Percentiles rank a stretch among this genome's conserved stretches.
These are phyloP conservation scores for Moringa oleifera DNA, from an alignment of 345 rosid genomes.

Conservation along the genomic window DNA sequence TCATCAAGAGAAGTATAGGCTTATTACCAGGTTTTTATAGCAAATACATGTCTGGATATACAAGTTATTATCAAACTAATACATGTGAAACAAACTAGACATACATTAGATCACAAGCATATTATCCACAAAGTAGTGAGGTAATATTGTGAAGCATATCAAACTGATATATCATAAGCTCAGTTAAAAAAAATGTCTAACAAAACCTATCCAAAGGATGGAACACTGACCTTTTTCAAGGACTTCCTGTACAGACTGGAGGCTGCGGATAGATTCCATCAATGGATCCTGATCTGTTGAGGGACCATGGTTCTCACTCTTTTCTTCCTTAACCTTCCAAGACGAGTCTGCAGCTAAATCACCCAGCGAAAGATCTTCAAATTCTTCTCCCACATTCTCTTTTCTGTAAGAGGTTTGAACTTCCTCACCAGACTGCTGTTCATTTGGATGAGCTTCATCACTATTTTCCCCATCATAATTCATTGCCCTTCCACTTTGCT, in stretches of 20 bases:
- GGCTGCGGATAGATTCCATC: conserved; percentile 38
- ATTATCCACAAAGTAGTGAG: too few relatives aligned
- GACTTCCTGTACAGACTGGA: conserved; percentile 59
- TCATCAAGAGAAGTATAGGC: too few relatives aligned
- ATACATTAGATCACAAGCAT: neutral
- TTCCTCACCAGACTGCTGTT: conserved; percentile 33
- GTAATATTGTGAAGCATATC: neutral
- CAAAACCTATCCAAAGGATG: conserved; percentile 1
- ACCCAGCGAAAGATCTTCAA: conserved; percentile 33
- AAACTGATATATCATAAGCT: neutral
- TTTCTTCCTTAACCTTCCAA: conserved; percentile 40
- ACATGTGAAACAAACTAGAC: too few relatives aligned
- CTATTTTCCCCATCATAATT: conserved; percentile 50
- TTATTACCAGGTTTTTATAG: too few relatives aligned
- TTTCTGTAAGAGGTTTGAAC: conserved; percentile 34
- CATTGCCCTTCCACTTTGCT: conserved; percentile 36
- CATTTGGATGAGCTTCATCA: conserved; percentile 38
- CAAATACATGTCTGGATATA: too few relatives aligned
- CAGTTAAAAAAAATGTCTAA: too few relatives aligned
- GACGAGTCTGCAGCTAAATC: conserved; percentile 40
- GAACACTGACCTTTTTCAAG: conserved; percentile 47
- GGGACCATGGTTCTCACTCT: conserved; percentile 30
- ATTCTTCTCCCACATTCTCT: conserved; percentile 34
- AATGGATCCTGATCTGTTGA: conserved; percentile 50
- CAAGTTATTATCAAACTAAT: too few relatives aligned